Evolutionary conservation across 2,329 filamentous ascomycete species (phyloP).

Genomic region (Parastagonospora nodorum): DNA sequence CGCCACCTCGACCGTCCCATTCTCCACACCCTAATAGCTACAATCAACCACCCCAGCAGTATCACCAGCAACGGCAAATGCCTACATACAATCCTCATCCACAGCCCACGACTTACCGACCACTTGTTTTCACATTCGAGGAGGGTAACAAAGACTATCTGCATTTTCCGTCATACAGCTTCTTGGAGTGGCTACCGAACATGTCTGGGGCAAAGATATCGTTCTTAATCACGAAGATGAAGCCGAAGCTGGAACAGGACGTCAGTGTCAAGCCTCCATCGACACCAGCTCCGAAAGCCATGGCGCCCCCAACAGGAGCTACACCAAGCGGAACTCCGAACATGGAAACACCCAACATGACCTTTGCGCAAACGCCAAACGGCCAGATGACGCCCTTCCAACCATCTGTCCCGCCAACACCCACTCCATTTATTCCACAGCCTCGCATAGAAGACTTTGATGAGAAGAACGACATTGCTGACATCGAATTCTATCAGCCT

Average conservation of each 20-base stretch:
- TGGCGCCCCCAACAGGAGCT: not conserved
- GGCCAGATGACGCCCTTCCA: constrained; percentile 16
- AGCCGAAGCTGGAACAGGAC: constrained; percentile 43
- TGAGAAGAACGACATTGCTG: constrained; percentile 52
- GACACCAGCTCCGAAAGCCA: constrained; percentile 34
- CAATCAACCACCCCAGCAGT: constrained; percentile 25
- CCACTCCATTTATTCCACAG: constrained; percentile 27
- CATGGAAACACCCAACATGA: constrained; percentile 7
- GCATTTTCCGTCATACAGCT: constrained; percentile 77
- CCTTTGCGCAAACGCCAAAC: constrained; percentile 8
- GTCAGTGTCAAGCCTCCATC: constrained; percentile 40
- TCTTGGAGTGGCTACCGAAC: constrained; percentile 69
- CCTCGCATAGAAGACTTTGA: constrained; percentile 45
- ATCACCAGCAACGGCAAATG: constrained; percentile 28
- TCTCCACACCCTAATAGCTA: constrained; percentile 28
- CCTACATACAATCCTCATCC: constrained; percentile 46
- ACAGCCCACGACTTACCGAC: constrained; percentile 49
- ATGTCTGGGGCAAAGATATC: constrained; percentile 71
- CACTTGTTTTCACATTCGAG: constrained; percentile 45
- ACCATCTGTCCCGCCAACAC: constrained; percentile 10
- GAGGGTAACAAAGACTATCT: constrained; percentile 70
- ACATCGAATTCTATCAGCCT: constrained; percentile 67
- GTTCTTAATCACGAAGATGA: constrained; percentile 77
- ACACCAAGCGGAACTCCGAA: constrained; percentile 9
- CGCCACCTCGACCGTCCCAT: constrained; percentile 23